Conservation (phyloP, 352 stramenopile genomes). For the Phytophthora cactorum region DNA sequence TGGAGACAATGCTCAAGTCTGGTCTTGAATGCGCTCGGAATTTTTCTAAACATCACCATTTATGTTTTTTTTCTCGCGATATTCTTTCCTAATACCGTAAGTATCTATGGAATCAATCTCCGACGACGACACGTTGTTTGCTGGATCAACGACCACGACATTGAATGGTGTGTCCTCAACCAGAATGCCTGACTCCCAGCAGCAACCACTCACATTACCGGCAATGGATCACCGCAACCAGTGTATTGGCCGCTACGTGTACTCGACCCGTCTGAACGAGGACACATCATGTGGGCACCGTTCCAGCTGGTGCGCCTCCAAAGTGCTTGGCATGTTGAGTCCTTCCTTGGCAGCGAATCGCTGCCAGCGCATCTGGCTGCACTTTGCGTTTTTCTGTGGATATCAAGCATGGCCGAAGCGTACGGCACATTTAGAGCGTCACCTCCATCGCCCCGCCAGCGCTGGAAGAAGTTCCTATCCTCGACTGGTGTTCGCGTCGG, state of each 20-base stretch:
- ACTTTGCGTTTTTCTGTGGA: conserved; percentile 21
- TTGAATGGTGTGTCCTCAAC: conserved; percentile 23
- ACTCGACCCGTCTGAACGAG: conserved; percentile 17
- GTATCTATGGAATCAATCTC: too few species aligned
- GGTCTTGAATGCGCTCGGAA: background rate
- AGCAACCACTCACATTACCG: too few species aligned
- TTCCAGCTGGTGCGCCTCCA: conserved; percentile 18
- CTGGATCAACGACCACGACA: background rate
- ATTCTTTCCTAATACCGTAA: too few species aligned
- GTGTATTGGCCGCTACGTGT: too few species aligned
- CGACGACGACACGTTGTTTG: background rate
- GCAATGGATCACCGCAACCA: too few species aligned
- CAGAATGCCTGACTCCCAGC: background rate
- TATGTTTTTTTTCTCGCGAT: too few species aligned
- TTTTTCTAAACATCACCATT: too few species aligned
- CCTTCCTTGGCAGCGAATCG: conserved; percentile 13
- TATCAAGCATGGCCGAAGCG: conserved; percentile 26
- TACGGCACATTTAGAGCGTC: conserved; percentile 33
- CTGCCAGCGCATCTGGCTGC: background rate
- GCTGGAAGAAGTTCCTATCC: conserved; percentile 15
- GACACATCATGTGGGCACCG: conserved; percentile 33
- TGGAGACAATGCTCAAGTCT: background rate
- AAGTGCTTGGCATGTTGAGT: conserved; percentile 24
- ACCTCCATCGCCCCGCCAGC: background rate
- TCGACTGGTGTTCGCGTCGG: conserved; percentile 21